Conservation (phyloP, 2,329 filamentous ascomycete species). For the Lithohypha guttulata region DNA sequence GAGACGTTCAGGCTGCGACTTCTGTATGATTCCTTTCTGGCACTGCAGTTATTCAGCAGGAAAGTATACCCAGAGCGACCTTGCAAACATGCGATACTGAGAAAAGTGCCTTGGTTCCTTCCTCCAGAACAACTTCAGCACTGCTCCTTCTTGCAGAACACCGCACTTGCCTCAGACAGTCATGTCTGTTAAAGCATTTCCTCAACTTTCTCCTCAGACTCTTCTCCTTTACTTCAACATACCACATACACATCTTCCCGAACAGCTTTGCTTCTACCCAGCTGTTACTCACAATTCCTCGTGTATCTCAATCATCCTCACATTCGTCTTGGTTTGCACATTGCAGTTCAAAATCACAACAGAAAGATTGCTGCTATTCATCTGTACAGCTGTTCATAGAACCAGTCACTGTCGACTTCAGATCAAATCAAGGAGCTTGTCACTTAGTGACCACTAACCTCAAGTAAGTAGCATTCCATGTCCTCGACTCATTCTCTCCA, state of each 20-base stretch:
- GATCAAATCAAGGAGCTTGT: not conserved
- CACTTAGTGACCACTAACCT: not conserved
- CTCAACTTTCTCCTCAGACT: conserved; percentile 5
- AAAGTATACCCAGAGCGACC: too few species aligned
- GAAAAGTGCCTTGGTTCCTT: too few species aligned
- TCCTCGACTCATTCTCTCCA: not conserved
- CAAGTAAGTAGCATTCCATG: not conserved
- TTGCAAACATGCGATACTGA: too few species aligned
- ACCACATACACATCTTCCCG: conserved; percentile 9
- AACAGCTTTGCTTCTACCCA: conserved; percentile 12
- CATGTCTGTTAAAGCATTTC: conserved; percentile 1
- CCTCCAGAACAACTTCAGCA: too few species aligned
- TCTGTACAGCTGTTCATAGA: conserved; percentile 7
- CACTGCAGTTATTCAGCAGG: too few species aligned
- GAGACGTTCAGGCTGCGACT: too few species aligned
- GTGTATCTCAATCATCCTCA: conserved; percentile 21
- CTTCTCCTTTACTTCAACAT: conserved; percentile 9
- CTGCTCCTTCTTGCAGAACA: too few species aligned
- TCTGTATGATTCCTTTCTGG: too few species aligned
- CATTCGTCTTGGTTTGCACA: conserved; percentile 23
- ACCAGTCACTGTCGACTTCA: not conserved
- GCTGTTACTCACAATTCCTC: conserved; percentile 15
- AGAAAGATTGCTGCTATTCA: conserved; percentile 11
- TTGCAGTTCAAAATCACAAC: conserved; percentile 20
- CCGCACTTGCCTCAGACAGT: not conserved